Evolutionary conservation across 2,329 filamentous ascomycete genomes (phyloP).

Genomic region (Pseudogymnoascus sp.): DNA sequence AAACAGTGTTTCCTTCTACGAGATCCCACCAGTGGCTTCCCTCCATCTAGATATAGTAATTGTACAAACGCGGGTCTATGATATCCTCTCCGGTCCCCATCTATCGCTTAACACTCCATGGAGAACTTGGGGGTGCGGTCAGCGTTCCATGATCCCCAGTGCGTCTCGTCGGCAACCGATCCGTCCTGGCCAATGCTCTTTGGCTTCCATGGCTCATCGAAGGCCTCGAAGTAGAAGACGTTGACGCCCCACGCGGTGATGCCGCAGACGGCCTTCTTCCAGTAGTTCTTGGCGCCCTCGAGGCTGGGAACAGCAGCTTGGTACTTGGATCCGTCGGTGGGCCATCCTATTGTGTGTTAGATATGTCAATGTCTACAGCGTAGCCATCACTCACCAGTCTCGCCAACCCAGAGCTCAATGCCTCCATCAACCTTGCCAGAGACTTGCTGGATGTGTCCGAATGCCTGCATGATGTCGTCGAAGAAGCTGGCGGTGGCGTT

Average conservation of each 20-base stretch:
- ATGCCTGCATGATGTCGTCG: constrained; percentile 57
- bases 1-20: constrained; percentile 1
- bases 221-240: constrained; percentile 66
- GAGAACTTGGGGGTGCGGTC: constrained; percentile 48
- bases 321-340: constrained; percentile 54
- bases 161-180: constrained; percentile 50
- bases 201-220: constrained; percentile 66
- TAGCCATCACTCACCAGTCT: constrained; percentile 39
- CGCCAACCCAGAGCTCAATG: constrained; percentile 60
- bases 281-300: constrained; percentile 51
- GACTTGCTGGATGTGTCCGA: constrained; percentile 51
- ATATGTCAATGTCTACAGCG: not conserved
- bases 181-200: constrained; percentile 54
- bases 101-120: constrained; percentile 22
- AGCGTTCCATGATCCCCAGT: constrained; percentile 60
- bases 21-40: not conserved
- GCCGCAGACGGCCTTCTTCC: constrained; percentile 52
- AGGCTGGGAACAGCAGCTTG: constrained; percentile 50
- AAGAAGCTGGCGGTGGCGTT: constrained; percentile 52
- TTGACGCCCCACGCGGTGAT: constrained; percentile 58
- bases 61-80: constrained; percentile 12
- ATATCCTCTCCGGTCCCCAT: not conserved
- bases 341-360: constrained; percentile 38
- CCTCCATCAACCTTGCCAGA: constrained; percentile 41
- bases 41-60: constrained; percentile 8